Evolutionary conservation across 2,329 filamentous ascomycete species (phyloP).

Genomic region (Pezizomycotina sp.): DNA sequence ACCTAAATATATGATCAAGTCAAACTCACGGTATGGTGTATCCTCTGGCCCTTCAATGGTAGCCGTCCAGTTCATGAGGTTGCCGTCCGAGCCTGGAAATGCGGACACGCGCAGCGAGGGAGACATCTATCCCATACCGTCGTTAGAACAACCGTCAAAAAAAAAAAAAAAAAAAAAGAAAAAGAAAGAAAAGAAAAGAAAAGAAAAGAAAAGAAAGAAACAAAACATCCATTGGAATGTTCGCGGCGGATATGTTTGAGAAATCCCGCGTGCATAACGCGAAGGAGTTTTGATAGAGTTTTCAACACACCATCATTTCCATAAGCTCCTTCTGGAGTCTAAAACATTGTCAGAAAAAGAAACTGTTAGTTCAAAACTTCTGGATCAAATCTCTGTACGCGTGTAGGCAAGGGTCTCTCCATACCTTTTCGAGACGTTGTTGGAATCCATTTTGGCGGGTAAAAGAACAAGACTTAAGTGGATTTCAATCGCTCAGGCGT

Average conservation of each 20-base stretch:
- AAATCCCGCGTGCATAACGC: too few relatives aligned
- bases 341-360: slow-evolving; percentile 5
- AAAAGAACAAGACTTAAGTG: slow-evolving; percentile 3
- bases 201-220: too few relatives aligned
- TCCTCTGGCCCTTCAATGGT: slow-evolving; percentile 83
- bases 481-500: background rate
- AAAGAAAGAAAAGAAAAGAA: too few relatives aligned
- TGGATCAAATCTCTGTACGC: too few relatives aligned
- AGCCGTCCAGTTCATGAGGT: slow-evolving; percentile 81
- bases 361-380: background rate
- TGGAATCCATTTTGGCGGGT: too few relatives aligned
- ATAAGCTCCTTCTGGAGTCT: slow-evolving; percentile 95
- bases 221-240: too few relatives aligned
- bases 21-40: slow-evolving; percentile 51
- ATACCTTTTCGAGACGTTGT: too few relatives aligned
- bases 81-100: slow-evolving; percentile 78
- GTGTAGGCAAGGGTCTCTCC: too few relatives aligned
- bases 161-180: background rate
- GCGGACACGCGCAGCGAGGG: slow-evolving; percentile 85
- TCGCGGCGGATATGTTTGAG: too few relatives aligned
- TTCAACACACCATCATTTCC: slow-evolving; percentile 71
- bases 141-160: background rate
- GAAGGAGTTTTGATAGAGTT: too few relatives aligned
- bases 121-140: slow-evolving; percentile 41
- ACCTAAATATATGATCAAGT: slow-evolving; percentile 13